Conservation (phyloP, 164 flowering plant genomes). For the Tetracentron sinense region DNA sequence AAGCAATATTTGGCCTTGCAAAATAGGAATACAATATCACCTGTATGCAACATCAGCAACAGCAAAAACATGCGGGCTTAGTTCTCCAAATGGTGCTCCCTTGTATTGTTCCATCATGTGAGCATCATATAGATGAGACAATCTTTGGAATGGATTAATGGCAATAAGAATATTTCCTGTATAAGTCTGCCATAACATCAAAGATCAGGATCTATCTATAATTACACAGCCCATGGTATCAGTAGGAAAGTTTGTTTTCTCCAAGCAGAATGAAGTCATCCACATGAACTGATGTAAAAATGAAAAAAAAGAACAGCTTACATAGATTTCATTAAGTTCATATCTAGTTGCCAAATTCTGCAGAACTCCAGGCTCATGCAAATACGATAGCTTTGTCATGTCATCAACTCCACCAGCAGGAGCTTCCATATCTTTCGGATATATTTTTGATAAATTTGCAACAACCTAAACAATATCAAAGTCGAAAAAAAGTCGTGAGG, state of each 20-base stretch:
- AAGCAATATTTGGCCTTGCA: not conserved
- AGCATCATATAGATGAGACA: constrained; percentile 56
- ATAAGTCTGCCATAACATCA: constrained; percentile 66
- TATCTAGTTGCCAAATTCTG: no score
- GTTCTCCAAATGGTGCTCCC: no score
- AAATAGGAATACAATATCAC: constrained; percentile 26
- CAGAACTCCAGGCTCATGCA: no score
- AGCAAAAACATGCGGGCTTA: constrained; percentile 94
- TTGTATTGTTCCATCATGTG: constrained; percentile 66
- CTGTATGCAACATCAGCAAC: constrained; percentile 80
- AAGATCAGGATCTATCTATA: constrained; percentile 19
- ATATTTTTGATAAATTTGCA: constrained; percentile 47
- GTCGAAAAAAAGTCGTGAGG: not conserved
- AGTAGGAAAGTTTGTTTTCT: no score
- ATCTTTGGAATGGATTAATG: constrained; percentile 73
- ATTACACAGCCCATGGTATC: constrained; percentile 1
- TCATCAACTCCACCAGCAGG: no score
- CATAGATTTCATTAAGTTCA: constrained; percentile 86
- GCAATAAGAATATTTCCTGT: constrained; percentile 87
- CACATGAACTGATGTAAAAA: not conserved
- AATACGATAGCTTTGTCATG: constrained; percentile 69
- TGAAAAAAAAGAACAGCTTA: constrained; percentile 22
- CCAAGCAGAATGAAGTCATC: constrained; percentile 8
- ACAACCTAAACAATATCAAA: constrained; percentile 38
- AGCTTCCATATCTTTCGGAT: constrained; percentile 70